Evolutionary conservation across 768 basidiomycete species (phyloP), one percentile per base, ranked within the genome.

Genomic region (Hericium coralloides): DNA sequence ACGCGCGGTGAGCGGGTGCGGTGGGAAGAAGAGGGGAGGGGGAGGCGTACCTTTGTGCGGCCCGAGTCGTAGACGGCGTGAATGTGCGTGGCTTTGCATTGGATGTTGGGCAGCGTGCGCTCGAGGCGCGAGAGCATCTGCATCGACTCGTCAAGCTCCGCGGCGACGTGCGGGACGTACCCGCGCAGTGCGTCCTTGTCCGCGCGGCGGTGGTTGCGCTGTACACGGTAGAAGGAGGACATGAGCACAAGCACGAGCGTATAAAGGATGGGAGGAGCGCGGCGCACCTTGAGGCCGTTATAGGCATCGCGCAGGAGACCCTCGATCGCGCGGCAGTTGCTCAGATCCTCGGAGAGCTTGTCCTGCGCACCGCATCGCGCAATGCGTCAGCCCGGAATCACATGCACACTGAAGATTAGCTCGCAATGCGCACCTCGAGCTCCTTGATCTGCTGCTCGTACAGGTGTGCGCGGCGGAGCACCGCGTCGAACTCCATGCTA

Each of bases 311-410:
- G 81, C 37, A 90, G 74, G 23, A 82, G 77, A 59, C 79, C 78
- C 61, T 90, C 85, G 59, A 90, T 83, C 17, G 84, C 83, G 55
- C 85, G 75, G 55, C 88, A 89, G 65, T 89, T 89, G 63, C 83
- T 83, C 55, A 90, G 72, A 65, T 83, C 80, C 62, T 87, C 83
- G 41, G 83, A 77, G 22, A 91, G 77, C 65, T 79, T 81, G 53
- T 76, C 76, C 87, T 89, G 63, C 1, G 52, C 49, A 31, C 12
- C 9, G 38, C 15, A 26, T 26, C 12, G 10, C 15, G 41, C 55
- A 26, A 59, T 54, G 5, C 31, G 31, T 31, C 8, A 31, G 31
- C 31, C 31, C 5, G 14, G 26, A 18, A 37, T 26, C 36, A 38
- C 2, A 6, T 10, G 26, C 17, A 15, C 38, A 10, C 4, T 20